Percentiles rank a stretch among this genome's conserved stretches.
These are phyloP conservation scores for Jatropha curcas DNA, from an alignment of 345 rosid species.

Conservation along the genomic window DNA sequence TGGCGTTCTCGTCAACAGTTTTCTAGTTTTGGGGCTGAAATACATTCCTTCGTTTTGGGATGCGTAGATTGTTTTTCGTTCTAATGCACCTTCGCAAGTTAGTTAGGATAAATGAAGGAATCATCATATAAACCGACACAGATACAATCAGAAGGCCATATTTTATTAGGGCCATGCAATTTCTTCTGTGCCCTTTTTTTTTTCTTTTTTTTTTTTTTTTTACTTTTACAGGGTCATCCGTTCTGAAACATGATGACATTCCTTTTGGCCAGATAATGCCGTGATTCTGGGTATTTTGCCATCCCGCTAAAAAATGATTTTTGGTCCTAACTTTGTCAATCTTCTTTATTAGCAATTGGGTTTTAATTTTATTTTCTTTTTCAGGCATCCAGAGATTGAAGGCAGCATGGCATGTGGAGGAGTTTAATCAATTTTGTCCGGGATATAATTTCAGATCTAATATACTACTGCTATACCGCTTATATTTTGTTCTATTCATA, in stretches of 20 bases:
- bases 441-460: constrained; percentile 10
- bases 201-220: background rate
- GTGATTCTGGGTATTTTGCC: constrained; percentile 14
- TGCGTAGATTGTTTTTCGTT: constrained; percentile 43
- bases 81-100: constrained; percentile 17
- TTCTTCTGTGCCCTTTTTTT: constrained; percentile 14
- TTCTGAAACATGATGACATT: constrained; percentile 15
- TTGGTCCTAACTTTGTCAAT: no score
- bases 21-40: constrained; percentile 90
- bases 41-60: constrained; percentile 89
- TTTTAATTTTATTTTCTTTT: background rate
- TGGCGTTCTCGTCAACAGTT: constrained; percentile 80
- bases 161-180: constrained; percentile 48
- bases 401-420: constrained; percentile 12
- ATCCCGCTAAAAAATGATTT: background rate
- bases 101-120: constrained; percentile 44
- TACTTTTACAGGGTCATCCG: constrained; percentile 27
- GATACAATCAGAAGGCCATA: constrained; percentile 43
- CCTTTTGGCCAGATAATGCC: constrained; percentile 16
- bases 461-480: background rate
- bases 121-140: constrained; percentile 28
- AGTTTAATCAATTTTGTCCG: constrained; percentile 9
- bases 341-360: no score
- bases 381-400: constrained; percentile 20
- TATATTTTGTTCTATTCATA: constrained; percentile 16